Evolutionary conservation across 129 eudicot species (phyloP), one percentile per base, ranked within the genome.

Genomic region (Flaveria bidentis): DNA sequence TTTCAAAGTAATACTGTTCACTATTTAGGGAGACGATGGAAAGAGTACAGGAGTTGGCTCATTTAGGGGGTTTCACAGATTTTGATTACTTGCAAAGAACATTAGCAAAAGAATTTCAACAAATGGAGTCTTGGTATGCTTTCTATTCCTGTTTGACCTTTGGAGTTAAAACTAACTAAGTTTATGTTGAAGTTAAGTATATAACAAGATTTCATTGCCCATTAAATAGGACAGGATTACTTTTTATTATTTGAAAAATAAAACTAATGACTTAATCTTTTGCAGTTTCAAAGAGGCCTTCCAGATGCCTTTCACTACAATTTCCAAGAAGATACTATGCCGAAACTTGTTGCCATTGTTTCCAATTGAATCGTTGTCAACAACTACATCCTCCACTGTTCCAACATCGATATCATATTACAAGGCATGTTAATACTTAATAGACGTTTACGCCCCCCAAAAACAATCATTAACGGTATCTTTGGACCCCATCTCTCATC

Each of bases 221-320:
- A 50, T 73, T 39, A 39, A 15, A 73, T 39, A 42, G 15, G 61
- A 33, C 67, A 42, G 15, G 71, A 33, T 42, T 9, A 17, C 20
- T 15, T 62, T 63, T 26, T 16, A 22, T 14, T 20, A 58, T 58
- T 28, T 60, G 57, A 44, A 60, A 60, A 63, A 33, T 18, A 68
- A 70, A 23, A 68, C 22, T 73, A 49, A 72, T 65, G 67, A 49
- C 46, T 67, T 33, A 58, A 26, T 66, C n/a, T 36, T 9, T 65
- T 85, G 76, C 91, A 95, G 99, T 84, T 86, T 91, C 85, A 95
- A 87, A 80, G 88, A 91, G 78, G 96, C 97, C 26, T 89, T 95
- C 77, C 86, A 81, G 77, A 89, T 91, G 96, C 99, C 99, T 55
- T 86, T 84, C 75, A 80, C 87, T 71, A 85, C 97, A 62, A 78